Percentiles rank a stretch among this genome's conserved stretches.
phyloP scores from a whole-genome alignment of 2,329 filamentous ascomycete genomes.

The Botryotinia narcissicola region DNA sequence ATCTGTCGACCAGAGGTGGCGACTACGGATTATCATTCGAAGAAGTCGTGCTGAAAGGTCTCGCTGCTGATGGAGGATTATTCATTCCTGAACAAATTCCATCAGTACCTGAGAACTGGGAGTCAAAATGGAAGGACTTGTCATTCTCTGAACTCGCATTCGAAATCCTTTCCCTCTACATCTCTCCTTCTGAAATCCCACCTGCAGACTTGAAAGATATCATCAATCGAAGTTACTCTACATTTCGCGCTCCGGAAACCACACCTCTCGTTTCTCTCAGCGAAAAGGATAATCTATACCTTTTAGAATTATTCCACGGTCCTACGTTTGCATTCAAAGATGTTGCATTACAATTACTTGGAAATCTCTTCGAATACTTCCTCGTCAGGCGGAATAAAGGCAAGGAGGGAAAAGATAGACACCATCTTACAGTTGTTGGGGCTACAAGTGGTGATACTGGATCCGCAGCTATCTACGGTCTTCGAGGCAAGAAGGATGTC shows the following conservation, averaged over 20 bases:
- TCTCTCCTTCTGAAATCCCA: conserved; percentile 80
- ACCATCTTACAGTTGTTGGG: conserved; percentile 82
- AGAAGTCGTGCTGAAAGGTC: conserved; percentile 83
- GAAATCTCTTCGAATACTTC: conserved; percentile 95
- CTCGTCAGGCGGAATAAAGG: conserved; percentile 69
- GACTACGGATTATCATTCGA: conserved; percentile 79
- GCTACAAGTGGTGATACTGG: conserved; percentile 88
- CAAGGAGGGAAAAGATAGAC: conserved; percentile 59
- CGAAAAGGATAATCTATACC: conserved; percentile 67
- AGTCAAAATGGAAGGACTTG: conserved; percentile 70
- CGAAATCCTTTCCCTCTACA: conserved; percentile 83
- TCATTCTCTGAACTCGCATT: conserved; percentile 80
- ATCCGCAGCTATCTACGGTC: conserved; percentile 91
- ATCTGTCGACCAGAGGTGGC: conserved; percentile 61
- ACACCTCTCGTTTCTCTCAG: conserved; percentile 79
- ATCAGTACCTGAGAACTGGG: conserved; percentile 58
- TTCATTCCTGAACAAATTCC: conserved; percentile 87
- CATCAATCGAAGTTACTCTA: conserved; percentile 81
- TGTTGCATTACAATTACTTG: conserved; percentile 87
- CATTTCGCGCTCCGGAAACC: conserved; percentile 76
- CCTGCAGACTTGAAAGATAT: conserved; percentile 75
- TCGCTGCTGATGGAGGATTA: conserved; percentile 81
- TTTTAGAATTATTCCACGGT: conserved; percentile 94
- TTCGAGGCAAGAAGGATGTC: conserved; percentile 94
- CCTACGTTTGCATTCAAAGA: conserved; percentile 97